phyloP scores from a whole-genome alignment of 257 asterid genomes.

The Euphrasia confusa region DNA sequence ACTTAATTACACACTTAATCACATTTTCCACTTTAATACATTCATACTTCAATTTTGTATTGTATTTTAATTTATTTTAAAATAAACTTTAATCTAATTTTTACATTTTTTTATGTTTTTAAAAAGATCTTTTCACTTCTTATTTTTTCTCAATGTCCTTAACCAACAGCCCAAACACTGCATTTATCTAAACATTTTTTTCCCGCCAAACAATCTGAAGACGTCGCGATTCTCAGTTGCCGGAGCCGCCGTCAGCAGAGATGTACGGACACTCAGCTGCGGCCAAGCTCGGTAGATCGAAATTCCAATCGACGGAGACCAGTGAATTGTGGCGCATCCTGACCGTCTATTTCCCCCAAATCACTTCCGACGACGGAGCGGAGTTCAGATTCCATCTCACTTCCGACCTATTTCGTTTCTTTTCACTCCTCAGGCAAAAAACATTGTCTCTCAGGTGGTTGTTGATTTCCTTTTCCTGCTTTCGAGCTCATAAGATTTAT shows the following conservation, averaged over 20 bases:
- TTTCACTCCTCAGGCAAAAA: constrained; percentile 53
- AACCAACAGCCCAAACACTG: too few relatives aligned
- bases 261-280: constrained; percentile 43
- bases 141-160: too few relatives aligned
- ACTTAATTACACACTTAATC: too few relatives aligned
- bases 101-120: too few relatives aligned
- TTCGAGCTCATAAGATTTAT: not conserved
- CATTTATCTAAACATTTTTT: not conserved
- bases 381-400: constrained; percentile 46
- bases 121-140: too few relatives aligned
- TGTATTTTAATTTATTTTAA: too few relatives aligned
- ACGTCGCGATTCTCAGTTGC: constrained; percentile 12
- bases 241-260: constrained; percentile 21
- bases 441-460: constrained; percentile 52
- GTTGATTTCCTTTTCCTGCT: not conserved
- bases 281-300: constrained; percentile 24
- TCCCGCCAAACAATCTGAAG: constrained; percentile 44
- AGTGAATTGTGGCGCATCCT: constrained; percentile 41
- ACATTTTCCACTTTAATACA: too few relatives aligned
- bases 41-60: too few relatives aligned
- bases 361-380: constrained; percentile 39
- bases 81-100: too few relatives aligned
- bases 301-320: constrained; percentile 23
- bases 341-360: constrained; percentile 50
- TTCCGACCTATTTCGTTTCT: constrained; percentile 55